Conservation (phyloP, 2,329 filamentous ascomycete species). For the Aspergillus sp. region DNA sequence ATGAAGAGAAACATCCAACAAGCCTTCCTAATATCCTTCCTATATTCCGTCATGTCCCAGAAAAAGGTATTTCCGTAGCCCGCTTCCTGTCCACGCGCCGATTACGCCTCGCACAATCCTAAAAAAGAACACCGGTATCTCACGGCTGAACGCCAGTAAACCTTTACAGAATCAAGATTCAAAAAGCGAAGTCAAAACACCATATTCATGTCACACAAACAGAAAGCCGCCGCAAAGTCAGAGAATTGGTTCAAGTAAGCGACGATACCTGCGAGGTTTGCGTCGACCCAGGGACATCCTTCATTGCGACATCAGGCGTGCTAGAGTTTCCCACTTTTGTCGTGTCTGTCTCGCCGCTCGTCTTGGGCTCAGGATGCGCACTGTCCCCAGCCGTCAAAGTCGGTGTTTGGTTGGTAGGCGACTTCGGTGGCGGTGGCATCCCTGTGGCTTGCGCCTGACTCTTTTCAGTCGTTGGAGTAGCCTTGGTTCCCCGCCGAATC, state of each 20-base stretch:
- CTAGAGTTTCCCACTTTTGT: constrained; percentile 20
- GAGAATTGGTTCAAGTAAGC: constrained; percentile 19
- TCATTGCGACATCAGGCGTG: constrained; percentile 30
- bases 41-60: constrained; percentile 9
- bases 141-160: constrained; percentile 24
- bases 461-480: constrained; percentile 43
- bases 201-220: constrained; percentile 10
- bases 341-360: constrained; percentile 9
- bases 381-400: constrained; percentile 10
- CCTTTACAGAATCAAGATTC: constrained; percentile 17
- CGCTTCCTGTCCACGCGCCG: constrained; percentile 19
- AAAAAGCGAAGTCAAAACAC: constrained; percentile 5
- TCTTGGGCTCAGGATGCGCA: constrained; percentile 11
- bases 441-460: constrained; percentile 27
- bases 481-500: constrained; percentile 40
- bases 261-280: constrained; percentile 27
- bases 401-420: constrained; percentile 17
- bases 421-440: constrained; percentile 23
- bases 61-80: constrained; percentile 21
- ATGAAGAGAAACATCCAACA: constrained; percentile 6
- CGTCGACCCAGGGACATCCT: constrained; percentile 29
- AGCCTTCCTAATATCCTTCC: constrained; percentile 1
- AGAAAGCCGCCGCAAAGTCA: constrained; percentile 3
- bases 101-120: constrained; percentile 18
- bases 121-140: constrained; percentile 12